phyloP scores from a whole-genome alignment of 1,284 basidiomycete species.

The Ganoderma lingzhi region DNA sequence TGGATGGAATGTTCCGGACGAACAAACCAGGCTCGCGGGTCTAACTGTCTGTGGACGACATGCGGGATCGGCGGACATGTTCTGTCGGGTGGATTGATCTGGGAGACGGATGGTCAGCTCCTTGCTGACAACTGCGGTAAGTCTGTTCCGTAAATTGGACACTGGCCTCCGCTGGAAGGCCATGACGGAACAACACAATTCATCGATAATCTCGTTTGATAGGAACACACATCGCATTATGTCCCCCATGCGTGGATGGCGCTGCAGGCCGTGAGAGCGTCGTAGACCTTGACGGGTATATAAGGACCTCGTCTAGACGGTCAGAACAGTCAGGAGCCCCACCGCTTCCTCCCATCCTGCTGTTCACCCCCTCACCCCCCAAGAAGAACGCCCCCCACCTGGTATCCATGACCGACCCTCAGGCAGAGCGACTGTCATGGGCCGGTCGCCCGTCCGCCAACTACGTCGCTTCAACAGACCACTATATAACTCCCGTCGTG shows the following conservation, averaged over 20 bases:
- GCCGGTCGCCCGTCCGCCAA: not conserved
- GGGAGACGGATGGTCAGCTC: not conserved
- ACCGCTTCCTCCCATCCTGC: not conserved
- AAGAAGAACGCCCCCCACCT: not conserved
- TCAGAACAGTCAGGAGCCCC: not conserved
- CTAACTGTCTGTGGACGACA: not conserved
- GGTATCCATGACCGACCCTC: not conserved
- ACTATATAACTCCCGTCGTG: not conserved
- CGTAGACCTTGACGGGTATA: not conserved
- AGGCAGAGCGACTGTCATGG: no score
- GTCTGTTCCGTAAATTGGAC: not conserved
- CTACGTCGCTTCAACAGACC: not conserved
- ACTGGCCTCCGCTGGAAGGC: not conserved
- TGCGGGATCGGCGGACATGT: not conserved
- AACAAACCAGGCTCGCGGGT: not conserved
- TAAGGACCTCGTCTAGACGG: not conserved
- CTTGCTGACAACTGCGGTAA: conserved; percentile 2
- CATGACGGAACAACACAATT: not conserved
- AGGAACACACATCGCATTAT: not conserved
- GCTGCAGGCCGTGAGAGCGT: not conserved
- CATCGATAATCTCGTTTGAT: not conserved
- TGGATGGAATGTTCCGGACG: not conserved
- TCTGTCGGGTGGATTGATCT: not conserved
- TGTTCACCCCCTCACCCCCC: not conserved
- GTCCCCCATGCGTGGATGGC: not conserved